Evolutionary conservation across 1,284 basidiomycete genomes (phyloP).

Genomic region (Microstroma glucosiphilum): DNA sequence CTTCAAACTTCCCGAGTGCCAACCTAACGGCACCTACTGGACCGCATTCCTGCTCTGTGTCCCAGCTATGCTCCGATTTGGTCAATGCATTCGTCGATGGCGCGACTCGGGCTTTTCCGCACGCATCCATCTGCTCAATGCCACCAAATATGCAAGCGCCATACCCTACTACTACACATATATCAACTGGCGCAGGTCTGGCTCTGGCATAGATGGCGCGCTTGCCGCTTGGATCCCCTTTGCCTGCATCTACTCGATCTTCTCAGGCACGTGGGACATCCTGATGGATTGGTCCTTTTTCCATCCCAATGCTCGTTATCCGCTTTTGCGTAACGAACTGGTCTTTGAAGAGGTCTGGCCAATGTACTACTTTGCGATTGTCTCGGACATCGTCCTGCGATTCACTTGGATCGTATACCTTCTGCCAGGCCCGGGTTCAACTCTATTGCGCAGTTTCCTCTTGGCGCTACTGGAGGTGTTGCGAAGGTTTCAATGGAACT

Average conservation of each 20-base stretch:
- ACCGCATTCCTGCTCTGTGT: conserved; percentile 58
- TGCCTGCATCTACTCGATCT: conserved; percentile 63
- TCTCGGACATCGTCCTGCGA: conserved; percentile 65
- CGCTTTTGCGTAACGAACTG: conserved; percentile 69
- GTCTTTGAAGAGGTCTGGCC: conserved; percentile 32
- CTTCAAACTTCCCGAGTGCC: conserved; percentile 30
- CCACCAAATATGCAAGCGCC: conserved; percentile 11
- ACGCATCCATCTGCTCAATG: conserved; percentile 77
- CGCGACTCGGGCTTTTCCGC: conserved; percentile 61
- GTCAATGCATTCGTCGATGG: conserved; percentile 82
- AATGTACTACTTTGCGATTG: conserved; percentile 56
- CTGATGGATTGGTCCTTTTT: conserved; percentile 61
- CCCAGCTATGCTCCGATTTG: conserved; percentile 67
- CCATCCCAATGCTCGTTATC: conserved; percentile 58
- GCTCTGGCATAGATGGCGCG: conserved; percentile 17
- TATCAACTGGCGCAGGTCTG: conserved; percentile 42
- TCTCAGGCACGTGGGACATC: conserved; percentile 70
- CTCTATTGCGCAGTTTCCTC: conserved; percentile 59
- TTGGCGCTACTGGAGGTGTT: conserved; percentile 70
- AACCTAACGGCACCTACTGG: conserved; percentile 41
- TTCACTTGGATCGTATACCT: conserved; percentile 79
- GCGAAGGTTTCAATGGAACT: conserved; percentile 83
- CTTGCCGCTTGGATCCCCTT: conserved; percentile 55
- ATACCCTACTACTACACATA: conserved; percentile 41
- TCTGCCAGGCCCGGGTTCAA: conserved; percentile 57